Evolutionary conservation across 1,284 basidiomycete genomes (phyloP).

Genomic region (Irpex lacteus): DNA sequence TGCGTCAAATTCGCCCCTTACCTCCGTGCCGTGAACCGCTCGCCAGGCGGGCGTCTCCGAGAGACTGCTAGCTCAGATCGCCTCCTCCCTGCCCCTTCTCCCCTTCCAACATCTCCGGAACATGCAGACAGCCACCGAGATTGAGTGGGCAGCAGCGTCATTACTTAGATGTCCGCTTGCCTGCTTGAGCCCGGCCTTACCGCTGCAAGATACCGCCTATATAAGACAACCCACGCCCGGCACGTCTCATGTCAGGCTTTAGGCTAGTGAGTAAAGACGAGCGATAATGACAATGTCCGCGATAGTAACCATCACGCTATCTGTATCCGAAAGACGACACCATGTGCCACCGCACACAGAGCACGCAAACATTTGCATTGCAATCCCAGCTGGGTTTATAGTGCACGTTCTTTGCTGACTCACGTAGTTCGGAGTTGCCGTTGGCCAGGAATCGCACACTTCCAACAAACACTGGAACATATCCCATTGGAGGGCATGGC

Average conservation of each 20-base stretch:
- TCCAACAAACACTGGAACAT: too few relatives aligned
- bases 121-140: too few relatives aligned
- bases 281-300: too few relatives aligned
- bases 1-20: too few relatives aligned
- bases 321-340: background rate
- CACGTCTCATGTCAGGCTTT: background rate
- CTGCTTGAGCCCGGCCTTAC: background rate
- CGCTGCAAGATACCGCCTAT: background rate
- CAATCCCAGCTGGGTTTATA: background rate
- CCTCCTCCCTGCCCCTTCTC: too few relatives aligned
- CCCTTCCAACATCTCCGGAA: too few relatives aligned
- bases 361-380: background rate
- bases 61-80: background rate
- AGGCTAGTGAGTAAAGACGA: too few relatives aligned
- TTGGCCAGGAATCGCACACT: too few relatives aligned
- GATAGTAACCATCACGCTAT: background rate
- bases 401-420: too few relatives aligned
- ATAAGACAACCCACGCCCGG: background rate
- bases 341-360: background rate
- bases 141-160: too few relatives aligned
- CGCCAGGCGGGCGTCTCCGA: background rate
- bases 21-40: background rate
- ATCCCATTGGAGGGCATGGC: too few relatives aligned
- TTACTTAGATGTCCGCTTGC: background rate
- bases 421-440: too few relatives aligned